Evolutionary conservation across 768 basidiomycete species (phyloP).

Genomic region (Candolleomyces eurysporus): DNA sequence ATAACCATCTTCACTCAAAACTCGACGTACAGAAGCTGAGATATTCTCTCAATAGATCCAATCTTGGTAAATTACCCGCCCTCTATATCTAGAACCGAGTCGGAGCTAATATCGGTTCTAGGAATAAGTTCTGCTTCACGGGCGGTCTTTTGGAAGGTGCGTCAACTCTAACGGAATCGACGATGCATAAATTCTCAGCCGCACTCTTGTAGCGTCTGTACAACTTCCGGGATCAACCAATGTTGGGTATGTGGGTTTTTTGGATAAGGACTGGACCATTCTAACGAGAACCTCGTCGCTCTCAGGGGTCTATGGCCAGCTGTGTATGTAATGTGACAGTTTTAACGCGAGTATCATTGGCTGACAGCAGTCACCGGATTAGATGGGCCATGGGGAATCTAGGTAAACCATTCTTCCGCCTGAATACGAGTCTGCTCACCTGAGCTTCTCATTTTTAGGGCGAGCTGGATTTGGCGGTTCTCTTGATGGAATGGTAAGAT

Average conservation of each 20-base stretch:
- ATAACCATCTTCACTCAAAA: background rate
- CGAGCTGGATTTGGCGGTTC: conserved; percentile 75
- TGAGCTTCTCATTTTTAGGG: conserved; percentile 25
- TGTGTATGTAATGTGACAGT: conserved; percentile 24
- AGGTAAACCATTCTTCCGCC: conserved; percentile 24
- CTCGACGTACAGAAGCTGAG: conserved; percentile 2
- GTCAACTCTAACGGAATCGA: conserved; percentile 9
- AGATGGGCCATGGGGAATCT: conserved; percentile 55
- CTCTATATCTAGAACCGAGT: background rate
- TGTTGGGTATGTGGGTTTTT: conserved; percentile 18
- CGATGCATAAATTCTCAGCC: background rate
- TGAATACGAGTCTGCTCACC: background rate
- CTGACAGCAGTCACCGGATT: conserved; percentile 18
- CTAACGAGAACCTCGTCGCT: background rate
- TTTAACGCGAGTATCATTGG: background rate
- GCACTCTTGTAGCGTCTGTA: conserved; percentile 19
- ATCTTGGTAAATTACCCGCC: background rate
- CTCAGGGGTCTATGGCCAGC: conserved; percentile 34
- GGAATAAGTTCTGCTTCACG: conserved; percentile 75
- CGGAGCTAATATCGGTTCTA: conserved; percentile 4
- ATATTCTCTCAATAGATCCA: conserved; percentile 20
- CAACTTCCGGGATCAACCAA: conserved; percentile 23
- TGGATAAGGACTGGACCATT: background rate
- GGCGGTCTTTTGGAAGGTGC: conserved; percentile 63
- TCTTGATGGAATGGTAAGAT: conserved; percentile 63